phyloP scores from a whole-genome alignment of 2,329 filamentous ascomycete genomes.

The Ploettnerulaceae sp. region DNA sequence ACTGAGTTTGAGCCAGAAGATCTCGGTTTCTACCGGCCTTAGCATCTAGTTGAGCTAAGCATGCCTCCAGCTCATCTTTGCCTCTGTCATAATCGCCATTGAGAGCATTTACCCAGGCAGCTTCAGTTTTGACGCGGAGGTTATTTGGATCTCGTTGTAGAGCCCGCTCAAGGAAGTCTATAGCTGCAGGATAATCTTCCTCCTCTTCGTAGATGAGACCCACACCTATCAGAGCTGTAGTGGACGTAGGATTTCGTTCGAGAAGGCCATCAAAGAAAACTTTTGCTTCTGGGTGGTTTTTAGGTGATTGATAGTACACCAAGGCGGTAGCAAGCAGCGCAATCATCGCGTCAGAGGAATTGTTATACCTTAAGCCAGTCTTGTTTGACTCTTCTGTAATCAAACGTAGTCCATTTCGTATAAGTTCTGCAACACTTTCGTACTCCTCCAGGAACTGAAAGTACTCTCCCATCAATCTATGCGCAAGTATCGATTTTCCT shows the following conservation, averaged over 20 bases:
- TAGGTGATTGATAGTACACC: conserved; percentile 84
- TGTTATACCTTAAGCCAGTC: conserved; percentile 63
- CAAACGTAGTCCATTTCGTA: conserved; percentile 66
- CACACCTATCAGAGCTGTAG: conserved; percentile 78
- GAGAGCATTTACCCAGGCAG: conserved; percentile 87
- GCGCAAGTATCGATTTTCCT: conserved; percentile 70
- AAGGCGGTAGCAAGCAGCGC: conserved; percentile 80
- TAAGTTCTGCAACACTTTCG: conserved; percentile 72
- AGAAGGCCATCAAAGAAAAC: conserved; percentile 80
- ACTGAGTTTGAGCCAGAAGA: conserved; percentile 79
- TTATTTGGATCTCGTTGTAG: conserved; percentile 68
- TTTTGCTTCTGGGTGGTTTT: conserved; percentile 85
- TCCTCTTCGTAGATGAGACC: conserved; percentile 92
- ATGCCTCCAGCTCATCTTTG: conserved; percentile 63
- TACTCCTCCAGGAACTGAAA: conserved; percentile 83
- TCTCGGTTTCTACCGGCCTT: conserved; percentile 58
- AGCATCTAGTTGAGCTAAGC: conserved; percentile 59
- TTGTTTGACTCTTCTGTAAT: conserved; percentile 56
- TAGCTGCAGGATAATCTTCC: conserved; percentile 77
- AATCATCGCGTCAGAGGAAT: conserved; percentile 69
- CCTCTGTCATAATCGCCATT: conserved; percentile 69
- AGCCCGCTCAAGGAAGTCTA: conserved; percentile 74
- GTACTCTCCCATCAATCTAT: conserved; percentile 77
- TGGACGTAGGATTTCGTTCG: conserved; percentile 68
- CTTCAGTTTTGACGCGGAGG: conserved; percentile 74